Base-by-base conservation (phyloP, 352 stramenopile genomes). In the Globisporangium cylindrosporum region DNA sequence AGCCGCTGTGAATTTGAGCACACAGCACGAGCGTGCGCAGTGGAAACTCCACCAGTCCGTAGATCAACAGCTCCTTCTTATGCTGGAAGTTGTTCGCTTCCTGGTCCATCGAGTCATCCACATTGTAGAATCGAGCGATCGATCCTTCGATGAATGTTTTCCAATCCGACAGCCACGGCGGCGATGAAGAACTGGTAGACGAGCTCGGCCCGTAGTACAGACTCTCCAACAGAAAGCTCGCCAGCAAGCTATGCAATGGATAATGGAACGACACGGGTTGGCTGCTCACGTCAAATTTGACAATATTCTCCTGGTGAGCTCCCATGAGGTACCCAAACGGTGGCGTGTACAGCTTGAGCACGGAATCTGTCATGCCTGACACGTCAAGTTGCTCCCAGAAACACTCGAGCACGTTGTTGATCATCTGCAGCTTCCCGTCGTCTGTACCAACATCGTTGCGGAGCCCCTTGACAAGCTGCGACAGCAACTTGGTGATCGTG, bases 241-340 rank as follows among this genome's bases (percentile, higher is more conserved):
- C 86, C 8, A 97, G 69, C 51, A 97, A 80, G 41, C 89, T 87
- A 61, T 98, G 90, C 24, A 98, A 73, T 20, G 92, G 91, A 51
- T 97, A 86, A 72, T 98, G 92, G 36, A 97, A 93, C 22, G 92
- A 98, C 6, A 98, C 91, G 1, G 80, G 79, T 54, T 92, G 79
- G 2, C 75, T 83, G 0, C 74, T 78, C 10, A 95, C 83, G 68
- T 91, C 80, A 66, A 89, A 96, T 68, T 93, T 90, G 59, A 92
- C 79, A 51, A 94, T 89, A 36, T 74, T 77, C 32, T 89, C 75
- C 4, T 70, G 63, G 14, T 62, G 70, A 3, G 79, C 75, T 20
- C 80, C 80, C 57, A 90, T 82, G 9, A 89, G 70, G 48, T 83
- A 84, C 7, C 85, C 82, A 55, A 89, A 90, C 29, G 85, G 79